Evolutionary conservation across 345 rosid genomes (phyloP).

Genomic region (Orychophragmus violaceus): DNA sequence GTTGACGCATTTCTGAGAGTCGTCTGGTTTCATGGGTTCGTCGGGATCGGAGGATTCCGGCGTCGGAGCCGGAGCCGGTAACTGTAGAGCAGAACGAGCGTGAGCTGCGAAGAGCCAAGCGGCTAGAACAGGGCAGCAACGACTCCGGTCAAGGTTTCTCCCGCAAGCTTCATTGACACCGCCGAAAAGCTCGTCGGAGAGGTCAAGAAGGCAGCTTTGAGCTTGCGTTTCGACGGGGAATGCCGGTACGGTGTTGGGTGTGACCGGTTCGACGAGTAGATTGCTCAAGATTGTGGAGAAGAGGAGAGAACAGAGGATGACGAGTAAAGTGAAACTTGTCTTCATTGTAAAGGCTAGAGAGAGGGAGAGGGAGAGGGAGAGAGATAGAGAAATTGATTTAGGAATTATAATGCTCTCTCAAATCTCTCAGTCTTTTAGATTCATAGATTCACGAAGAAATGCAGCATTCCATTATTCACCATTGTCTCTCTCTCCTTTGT

Average conservation of each 20-base stretch:
- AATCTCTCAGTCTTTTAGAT: slow-evolving; percentile 12
- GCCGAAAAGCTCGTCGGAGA: slow-evolving; percentile 93
- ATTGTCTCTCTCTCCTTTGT: slow-evolving; percentile 28
- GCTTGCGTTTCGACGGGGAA: slow-evolving; percentile 64
- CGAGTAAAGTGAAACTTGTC: slow-evolving; percentile 2
- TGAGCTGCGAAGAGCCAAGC: slow-evolving; percentile 99
- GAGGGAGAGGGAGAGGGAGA: too few species aligned
- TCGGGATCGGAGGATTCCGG: slow-evolving; percentile 46
- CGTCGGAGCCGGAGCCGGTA: slow-evolving; percentile 52
- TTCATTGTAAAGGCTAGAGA: slow-evolving; percentile 15
- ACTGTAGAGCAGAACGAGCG: slow-evolving; percentile 74
- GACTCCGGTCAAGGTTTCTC: slow-evolving; percentile 75
- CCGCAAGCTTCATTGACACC: slow-evolving; percentile 91
- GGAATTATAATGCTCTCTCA: neutral
- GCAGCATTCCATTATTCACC: slow-evolving; percentile 26
- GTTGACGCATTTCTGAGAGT: slow-evolving; percentile 94
- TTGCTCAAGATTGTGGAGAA: slow-evolving; percentile 31
- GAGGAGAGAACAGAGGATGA: slow-evolving; percentile 23
- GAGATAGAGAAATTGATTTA: neutral
- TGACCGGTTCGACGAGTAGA: slow-evolving; percentile 54
- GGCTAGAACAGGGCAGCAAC: slow-evolving; percentile 92
- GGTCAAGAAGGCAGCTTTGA: slow-evolving; percentile 76
- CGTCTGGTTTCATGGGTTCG: slow-evolving; percentile 88
- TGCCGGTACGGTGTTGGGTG: slow-evolving; percentile 77
- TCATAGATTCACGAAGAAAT: slow-evolving; percentile 23